A percentile compares a stretch with the other conserved stretches of the same genome.
These are phyloP conservation scores for Melaleuca quinquenervia DNA, from an alignment of 345 rosid genomes.

Conservation along the genomic window DNA sequence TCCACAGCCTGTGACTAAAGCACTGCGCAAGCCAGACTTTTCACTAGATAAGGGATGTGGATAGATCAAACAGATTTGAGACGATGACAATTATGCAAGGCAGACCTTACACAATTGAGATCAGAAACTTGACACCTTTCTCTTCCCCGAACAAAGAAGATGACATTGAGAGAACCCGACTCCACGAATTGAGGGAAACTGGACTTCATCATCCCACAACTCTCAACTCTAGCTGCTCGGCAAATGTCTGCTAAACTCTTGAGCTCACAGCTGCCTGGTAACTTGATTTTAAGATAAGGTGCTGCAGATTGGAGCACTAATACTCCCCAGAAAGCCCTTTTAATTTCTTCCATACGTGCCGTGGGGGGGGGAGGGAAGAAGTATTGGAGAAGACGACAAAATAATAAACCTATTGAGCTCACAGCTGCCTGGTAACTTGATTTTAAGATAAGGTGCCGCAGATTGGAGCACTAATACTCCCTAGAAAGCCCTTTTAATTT, in stretches of 20 bases:
- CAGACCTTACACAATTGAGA: background rate
- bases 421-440: background rate
- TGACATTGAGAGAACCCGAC: background rate
- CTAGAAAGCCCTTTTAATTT: background rate
- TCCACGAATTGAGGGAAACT: background rate
- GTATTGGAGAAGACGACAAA: background rate
- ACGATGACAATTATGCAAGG: background rate
- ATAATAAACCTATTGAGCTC: background rate
- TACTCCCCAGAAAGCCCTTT: background rate
- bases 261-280: background rate
- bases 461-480: background rate
- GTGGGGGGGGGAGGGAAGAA: too few relatives aligned
- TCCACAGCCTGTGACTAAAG: background rate
- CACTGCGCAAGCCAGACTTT: background rate
- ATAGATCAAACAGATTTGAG: background rate
- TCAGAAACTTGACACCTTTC: background rate
- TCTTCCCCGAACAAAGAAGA: background rate
- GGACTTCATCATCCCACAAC: background rate
- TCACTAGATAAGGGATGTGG: background rate
- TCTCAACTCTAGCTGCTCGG: background rate
- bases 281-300: background rate
- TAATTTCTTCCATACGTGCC: too few relatives aligned
- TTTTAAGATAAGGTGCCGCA: background rate
- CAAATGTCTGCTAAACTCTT: background rate
- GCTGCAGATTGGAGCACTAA: background rate